A percentile compares a stretch with the other conserved stretches of the same genome.
Evolutionary conservation across 1,284 basidiomycete genomes (phyloP).

Genomic region (Porphyrellus sp.): DNA sequence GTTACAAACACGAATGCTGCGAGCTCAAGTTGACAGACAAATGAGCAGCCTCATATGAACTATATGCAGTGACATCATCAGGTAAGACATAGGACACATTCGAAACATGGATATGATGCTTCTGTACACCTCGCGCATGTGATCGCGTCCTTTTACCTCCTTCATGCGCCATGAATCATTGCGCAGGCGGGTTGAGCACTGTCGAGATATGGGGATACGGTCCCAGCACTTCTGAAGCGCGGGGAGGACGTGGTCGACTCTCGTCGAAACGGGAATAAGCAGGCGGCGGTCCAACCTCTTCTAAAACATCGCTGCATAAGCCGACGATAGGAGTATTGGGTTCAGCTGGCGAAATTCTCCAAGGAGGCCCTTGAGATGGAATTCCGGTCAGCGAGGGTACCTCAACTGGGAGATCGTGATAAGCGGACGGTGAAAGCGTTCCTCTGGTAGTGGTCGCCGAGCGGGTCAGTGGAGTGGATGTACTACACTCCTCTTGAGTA

Average conservation of each 20-base stretch:
- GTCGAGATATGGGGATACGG: conserved; percentile 24
- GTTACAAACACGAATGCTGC: too few species aligned
- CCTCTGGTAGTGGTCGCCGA: background rate
- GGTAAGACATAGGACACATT: background rate
- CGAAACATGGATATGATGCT: background rate
- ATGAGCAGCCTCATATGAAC: too few species aligned
- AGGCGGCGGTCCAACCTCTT: conserved; percentile 11
- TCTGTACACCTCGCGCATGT: too few species aligned
- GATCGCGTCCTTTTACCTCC: too few species aligned
- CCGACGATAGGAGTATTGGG: background rate
- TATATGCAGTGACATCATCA: background rate
- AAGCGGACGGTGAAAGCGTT: background rate
- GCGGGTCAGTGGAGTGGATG: background rate
- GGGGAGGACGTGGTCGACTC: conserved; percentile 1
- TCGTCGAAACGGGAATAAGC: conserved; percentile 23
- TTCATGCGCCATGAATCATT: too few species aligned
- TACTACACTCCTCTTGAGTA: background rate
- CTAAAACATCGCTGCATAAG: conserved; percentile 5
- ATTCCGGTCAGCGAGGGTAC: conserved; percentile 11
- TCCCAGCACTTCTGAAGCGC: conserved; percentile 15
- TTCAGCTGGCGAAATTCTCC: background rate
- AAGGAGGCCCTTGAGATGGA: conserved; percentile 6
- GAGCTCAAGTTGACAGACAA: too few species aligned
- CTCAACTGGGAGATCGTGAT: conserved; percentile 2
- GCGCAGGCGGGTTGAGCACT: conserved; percentile 1